Conservation (phyloP, 1,284 basidiomycete genomes). For the Blastosporella zonata region DNA sequence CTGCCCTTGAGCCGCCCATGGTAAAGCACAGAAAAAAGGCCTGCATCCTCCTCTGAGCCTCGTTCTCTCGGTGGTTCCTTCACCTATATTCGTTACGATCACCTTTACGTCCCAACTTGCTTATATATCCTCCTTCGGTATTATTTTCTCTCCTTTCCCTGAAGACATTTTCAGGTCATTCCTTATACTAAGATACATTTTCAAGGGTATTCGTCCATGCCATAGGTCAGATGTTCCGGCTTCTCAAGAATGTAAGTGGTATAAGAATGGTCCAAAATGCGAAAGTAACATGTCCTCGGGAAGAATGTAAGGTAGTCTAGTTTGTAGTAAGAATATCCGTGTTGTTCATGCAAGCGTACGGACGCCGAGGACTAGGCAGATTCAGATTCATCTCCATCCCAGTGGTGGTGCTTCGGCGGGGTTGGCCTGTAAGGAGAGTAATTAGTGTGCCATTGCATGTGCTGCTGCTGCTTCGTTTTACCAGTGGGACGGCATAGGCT, state of each 20-base stretch:
- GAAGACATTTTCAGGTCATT: constrained; percentile 29
- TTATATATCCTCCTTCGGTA: constrained; percentile 42
- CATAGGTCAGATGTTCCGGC: constrained; percentile 6
- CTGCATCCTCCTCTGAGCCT: constrained; percentile 79
- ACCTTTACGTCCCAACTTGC: constrained; percentile 37
- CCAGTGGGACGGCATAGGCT: constrained; percentile 13
- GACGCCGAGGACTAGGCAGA: constrained; percentile 8
- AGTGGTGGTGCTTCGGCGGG: constrained; percentile 1
- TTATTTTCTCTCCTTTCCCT: constrained; percentile 30
- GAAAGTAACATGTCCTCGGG: constrained; percentile 9
- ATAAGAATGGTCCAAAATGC: constrained; percentile 2
- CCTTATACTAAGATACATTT: constrained; percentile 25
- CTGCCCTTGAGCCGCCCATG: constrained; percentile 95
- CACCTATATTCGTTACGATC: constrained; percentile 37
- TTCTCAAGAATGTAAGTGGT: constrained; percentile 7
- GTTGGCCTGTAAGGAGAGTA: constrained; percentile 3
- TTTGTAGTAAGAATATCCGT: constrained; percentile 5
- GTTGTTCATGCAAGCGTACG: neutral
- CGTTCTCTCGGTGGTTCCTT: constrained; percentile 19
- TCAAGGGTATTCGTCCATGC: constrained; percentile 19
- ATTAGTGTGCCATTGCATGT: neutral
- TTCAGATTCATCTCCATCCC: constrained; percentile 2
- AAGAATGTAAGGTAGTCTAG: constrained; percentile 6
- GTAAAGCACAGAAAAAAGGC: constrained; percentile 75
- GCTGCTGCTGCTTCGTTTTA: neutral